A percentile compares a stretch with the other conserved stretches of the same genome.
phyloP scores from a whole-genome alignment of 495 filamentous ascomycete species.

The Penicillium paradoxum region DNA sequence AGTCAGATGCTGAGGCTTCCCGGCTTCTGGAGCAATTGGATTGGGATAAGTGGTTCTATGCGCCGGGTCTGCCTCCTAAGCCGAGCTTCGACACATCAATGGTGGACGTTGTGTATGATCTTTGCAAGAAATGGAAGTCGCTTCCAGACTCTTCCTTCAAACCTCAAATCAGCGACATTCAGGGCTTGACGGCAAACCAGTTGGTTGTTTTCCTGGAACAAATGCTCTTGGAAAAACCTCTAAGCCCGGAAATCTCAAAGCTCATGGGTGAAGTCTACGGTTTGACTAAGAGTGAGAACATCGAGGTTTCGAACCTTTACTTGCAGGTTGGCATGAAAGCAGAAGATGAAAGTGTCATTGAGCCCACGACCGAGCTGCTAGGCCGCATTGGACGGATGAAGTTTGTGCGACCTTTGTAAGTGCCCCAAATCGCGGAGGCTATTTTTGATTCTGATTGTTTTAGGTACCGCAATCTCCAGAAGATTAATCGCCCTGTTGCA shows the following conservation, averaged over 20 bases:
- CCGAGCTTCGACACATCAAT: constrained; percentile 85
- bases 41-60: constrained; percentile 86
- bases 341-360: constrained; percentile 58
- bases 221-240: constrained; percentile 55
- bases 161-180: constrained; percentile 62
- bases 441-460: constrained; percentile 12
- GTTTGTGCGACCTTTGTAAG: constrained; percentile 78
- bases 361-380: constrained; percentile 66
- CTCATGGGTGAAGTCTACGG: constrained; percentile 69
- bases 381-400: constrained; percentile 91
- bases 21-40: constrained; percentile 66
- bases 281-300: constrained; percentile 65
- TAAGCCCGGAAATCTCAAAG: constrained; percentile 58
- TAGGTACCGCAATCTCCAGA: constrained; percentile 63
- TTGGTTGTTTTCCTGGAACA: constrained; percentile 82
- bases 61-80: constrained; percentile 80
- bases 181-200: constrained; percentile 75
- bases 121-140: constrained; percentile 73
- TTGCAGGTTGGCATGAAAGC: constrained; percentile 72
- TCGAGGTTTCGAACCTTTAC: constrained; percentile 77
- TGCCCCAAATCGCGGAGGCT: background rate
- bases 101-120: constrained; percentile 75
- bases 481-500: constrained; percentile 67
- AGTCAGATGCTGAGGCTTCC: constrained; percentile 57
- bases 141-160: constrained; percentile 50